These are phyloP conservation scores for Penicillium olsonii DNA, from an alignment of 2,329 filamentous ascomycete genomes.

Conservation along the genomic window DNA sequence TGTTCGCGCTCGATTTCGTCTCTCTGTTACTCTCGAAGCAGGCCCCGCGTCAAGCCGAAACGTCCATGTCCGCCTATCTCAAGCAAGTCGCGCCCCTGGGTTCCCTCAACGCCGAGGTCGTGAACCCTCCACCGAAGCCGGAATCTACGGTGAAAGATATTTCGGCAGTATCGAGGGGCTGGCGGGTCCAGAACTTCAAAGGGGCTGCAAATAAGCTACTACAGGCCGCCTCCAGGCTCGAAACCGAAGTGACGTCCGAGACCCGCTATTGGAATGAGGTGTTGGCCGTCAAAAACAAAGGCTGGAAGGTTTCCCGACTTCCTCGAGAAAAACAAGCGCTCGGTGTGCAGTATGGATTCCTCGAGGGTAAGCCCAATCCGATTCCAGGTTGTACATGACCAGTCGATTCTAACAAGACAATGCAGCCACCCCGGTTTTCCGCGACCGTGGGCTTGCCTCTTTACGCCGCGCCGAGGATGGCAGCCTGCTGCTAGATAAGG, in stretches of 20 bases:
- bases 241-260: constrained; percentile 76
- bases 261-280: constrained; percentile 88
- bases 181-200: constrained; percentile 76
- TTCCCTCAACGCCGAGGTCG: constrained; percentile 68
- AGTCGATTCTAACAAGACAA: constrained; percentile 31
- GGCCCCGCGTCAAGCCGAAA: constrained; percentile 66
- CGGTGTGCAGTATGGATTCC: constrained; percentile 85
- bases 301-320: constrained; percentile 81
- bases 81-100: constrained; percentile 73
- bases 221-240: constrained; percentile 69
- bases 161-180: constrained; percentile 62
- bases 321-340: constrained; percentile 73
- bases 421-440: constrained; percentile 57
- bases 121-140: constrained; percentile 62
- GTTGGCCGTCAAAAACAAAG: constrained; percentile 74
- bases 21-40: constrained; percentile 84
- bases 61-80: constrained; percentile 69
- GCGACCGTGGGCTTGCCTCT: constrained; percentile 75
- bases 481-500: constrained; percentile 71
- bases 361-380: constrained; percentile 59
- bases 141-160: constrained; percentile 57
- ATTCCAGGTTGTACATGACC: background rate
- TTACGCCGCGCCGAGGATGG: constrained; percentile 75
- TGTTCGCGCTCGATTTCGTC: constrained; percentile 76
- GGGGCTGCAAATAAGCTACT: constrained; percentile 73